Percentiles rank a stretch among this genome's conserved stretches.
Evolutionary conservation across 2,329 filamentous ascomycete genomes (phyloP).

Genomic region (Microcyclospora tardicrescens): DNA sequence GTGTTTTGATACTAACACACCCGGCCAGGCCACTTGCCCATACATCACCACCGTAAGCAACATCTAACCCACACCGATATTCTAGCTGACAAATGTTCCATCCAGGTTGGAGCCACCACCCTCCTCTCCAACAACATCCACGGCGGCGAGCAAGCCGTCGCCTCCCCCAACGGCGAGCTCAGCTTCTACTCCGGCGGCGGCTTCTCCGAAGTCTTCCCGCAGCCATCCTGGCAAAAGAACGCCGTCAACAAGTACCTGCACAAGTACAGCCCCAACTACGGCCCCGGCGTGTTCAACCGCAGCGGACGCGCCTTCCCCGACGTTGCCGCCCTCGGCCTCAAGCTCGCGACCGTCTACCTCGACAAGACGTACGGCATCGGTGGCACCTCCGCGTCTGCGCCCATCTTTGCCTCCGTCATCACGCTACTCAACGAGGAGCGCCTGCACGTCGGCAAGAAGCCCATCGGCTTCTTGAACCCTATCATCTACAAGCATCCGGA

Average conservation of each 20-base stretch:
- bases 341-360: conserved; percentile 18
- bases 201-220: conserved; percentile 24
- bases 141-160: conserved; percentile 20
- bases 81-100: too few species aligned
- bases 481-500: conserved; percentile 29
- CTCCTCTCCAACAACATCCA: conserved; percentile 28
- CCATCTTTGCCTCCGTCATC: conserved; percentile 35
- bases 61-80: conserved; percentile 19
- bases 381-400: conserved; percentile 38
- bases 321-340: conserved; percentile 12
- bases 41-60: conserved; percentile 40
- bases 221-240: conserved; percentile 20
- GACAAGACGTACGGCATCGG: conserved; percentile 28
- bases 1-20: conserved; percentile 19
- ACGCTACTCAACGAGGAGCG: conserved; percentile 31
- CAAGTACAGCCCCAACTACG: conserved; percentile 27
- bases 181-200: conserved; percentile 30
- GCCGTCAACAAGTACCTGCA: conserved; percentile 21
- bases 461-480: conserved; percentile 30
- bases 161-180: conserved; percentile 21
- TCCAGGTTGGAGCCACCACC: conserved; percentile 28
- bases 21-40: conserved; percentile 27
- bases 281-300: conserved; percentile 34
- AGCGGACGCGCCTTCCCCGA: conserved; percentile 37
- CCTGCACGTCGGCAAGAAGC: conserved; percentile 19